These are phyloP conservation scores for Hyaloscypha variabilis DNA, from an alignment of 495 filamentous ascomycete genomes.

Conservation along the genomic window DNA sequence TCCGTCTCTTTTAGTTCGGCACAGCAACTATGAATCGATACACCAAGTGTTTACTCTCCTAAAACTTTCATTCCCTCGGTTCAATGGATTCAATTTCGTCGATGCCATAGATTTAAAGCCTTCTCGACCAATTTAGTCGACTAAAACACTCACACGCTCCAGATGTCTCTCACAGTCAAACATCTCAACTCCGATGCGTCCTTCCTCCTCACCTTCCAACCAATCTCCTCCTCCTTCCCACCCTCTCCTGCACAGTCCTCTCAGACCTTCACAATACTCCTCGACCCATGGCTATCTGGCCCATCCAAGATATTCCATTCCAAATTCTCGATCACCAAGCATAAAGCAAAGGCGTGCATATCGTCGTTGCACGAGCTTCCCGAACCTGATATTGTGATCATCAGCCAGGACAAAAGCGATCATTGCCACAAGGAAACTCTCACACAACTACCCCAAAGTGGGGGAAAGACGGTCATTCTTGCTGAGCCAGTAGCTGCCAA, in stretches of 20 bases:
- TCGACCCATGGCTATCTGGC: conserved; percentile 75
- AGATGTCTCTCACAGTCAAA: conserved; percentile 67
- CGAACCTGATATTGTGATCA: conserved; percentile 64
- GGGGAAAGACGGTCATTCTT: conserved; percentile 60
- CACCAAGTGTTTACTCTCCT: background rate
- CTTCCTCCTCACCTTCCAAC: conserved; percentile 67
- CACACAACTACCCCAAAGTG: conserved; percentile 54
- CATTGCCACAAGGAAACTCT: conserved; percentile 73
- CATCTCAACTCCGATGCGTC: conserved; percentile 72
- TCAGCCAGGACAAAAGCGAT: conserved; percentile 71
- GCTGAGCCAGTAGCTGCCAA: conserved; percentile 64
- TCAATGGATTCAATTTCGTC: background rate
- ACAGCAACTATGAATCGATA: no score
- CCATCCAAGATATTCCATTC: conserved; percentile 60
- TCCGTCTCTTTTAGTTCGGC: no score
- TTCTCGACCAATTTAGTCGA: background rate
- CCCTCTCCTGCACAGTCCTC: conserved; percentile 31
- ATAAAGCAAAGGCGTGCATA: conserved; percentile 56
- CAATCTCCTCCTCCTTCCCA: conserved; percentile 41
- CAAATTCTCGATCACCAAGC: conserved; percentile 61
- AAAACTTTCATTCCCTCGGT: background rate
- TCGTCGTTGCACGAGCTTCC: conserved; percentile 61
- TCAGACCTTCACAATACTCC: conserved; percentile 57
- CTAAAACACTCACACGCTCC: background rate
- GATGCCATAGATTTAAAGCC: background rate